phyloP scores from a whole-genome alignment of 1,284 basidiomycete species.

The Irpex rosettiformis region DNA sequence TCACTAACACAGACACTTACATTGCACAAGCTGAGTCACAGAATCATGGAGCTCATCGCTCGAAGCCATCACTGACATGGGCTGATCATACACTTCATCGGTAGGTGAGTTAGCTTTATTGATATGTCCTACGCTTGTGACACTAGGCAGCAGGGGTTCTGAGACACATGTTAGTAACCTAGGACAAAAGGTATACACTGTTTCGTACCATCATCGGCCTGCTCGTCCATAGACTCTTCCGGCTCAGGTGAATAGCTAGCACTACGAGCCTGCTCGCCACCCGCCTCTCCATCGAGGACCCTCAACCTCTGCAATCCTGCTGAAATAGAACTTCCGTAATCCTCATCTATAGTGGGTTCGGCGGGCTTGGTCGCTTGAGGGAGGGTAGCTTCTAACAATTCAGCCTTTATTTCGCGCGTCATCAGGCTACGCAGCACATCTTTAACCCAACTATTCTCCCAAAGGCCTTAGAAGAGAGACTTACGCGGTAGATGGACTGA shows the following conservation, averaged over 20 bases:
- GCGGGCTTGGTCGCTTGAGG: not conserved
- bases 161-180: no score
- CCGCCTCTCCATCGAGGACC: not conserved
- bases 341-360: not conserved
- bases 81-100: no score
- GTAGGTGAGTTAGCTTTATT: no score
- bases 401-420: not conserved
- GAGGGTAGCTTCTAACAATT: not conserved
- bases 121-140: no score
- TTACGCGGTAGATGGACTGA: not conserved
- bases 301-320: not conserved
- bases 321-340: not conserved
- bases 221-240: not conserved
- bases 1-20: not conserved
- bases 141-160: no score
- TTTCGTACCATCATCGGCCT: not conserved
- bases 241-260: no score
- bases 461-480: not conserved
- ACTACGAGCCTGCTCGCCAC: no score
- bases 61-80: no score
- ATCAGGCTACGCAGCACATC: not conserved
- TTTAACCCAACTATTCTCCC: not conserved
- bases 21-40: no score
- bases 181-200: no score
- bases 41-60: no score